Conservation (phyloP, 2,329 filamentous ascomycete species). For the Alternaria incomplexa region DNA sequence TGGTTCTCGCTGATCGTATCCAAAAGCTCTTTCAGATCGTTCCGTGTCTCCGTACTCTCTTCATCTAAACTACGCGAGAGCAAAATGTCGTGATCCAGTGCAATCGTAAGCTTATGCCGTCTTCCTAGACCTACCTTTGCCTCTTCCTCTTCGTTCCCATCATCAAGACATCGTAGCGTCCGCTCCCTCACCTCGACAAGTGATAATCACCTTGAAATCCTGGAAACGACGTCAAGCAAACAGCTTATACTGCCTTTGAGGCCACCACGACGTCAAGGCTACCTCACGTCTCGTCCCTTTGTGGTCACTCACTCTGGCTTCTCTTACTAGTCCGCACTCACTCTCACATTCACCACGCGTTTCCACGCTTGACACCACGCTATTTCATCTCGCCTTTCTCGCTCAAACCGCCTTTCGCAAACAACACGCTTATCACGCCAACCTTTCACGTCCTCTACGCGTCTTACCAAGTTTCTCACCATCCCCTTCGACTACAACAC, state of each 20-base stretch:
- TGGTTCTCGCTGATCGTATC: background rate
- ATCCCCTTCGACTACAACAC: background rate
- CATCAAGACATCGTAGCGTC: background rate
- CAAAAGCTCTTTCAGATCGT: background rate
- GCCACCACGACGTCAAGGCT: background rate
- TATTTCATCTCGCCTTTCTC: background rate
- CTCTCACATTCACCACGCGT: background rate
- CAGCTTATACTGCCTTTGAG: background rate
- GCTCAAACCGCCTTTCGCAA: background rate
- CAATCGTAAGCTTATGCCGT: background rate
- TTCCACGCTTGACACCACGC: background rate
- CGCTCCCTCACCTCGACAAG: background rate
- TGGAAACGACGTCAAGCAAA: background rate
- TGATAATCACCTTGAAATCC: accelerated
- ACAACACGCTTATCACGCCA: background rate
- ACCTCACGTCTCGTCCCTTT: background rate
- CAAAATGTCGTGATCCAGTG: accelerated
- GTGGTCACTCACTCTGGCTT: background rate
- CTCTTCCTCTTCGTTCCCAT: background rate
- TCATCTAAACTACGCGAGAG: background rate
- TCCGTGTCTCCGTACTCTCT: background rate
- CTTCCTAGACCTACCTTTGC: background rate
- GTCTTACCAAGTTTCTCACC: background rate
- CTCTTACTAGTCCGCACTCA: background rate
- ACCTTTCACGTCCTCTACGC: background rate